Evolutionary conservation across 306 rosid genomes (phyloP).

Genomic region (Fragaria ananassa): DNA sequence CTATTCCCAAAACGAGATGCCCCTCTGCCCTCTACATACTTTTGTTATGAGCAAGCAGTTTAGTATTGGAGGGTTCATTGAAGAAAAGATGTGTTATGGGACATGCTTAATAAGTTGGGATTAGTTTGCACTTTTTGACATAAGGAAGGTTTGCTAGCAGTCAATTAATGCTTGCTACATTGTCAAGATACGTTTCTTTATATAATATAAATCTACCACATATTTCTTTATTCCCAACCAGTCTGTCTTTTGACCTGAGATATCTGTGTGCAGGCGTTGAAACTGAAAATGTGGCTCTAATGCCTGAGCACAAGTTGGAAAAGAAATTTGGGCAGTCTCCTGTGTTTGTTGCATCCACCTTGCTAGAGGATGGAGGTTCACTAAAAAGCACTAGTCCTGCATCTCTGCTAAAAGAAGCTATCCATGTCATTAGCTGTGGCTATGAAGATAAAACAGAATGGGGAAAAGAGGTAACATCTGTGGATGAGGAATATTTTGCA

Average conservation of each 20-base stretch:
- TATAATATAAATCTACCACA: neutral
- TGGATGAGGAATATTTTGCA: neutral
- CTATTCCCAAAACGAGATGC: neutral
- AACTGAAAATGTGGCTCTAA: constrained; percentile 22
- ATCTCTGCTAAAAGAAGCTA: constrained; percentile 62
- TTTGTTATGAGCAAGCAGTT: neutral
- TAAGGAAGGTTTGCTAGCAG: neutral
- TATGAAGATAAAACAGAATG: constrained; percentile 78
- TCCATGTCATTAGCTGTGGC: constrained; percentile 74
- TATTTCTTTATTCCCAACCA: neutral
- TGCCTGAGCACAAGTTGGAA: constrained; percentile 35
- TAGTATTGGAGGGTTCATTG: neutral
- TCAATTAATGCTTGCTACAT: neutral
- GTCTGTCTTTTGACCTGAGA: constrained; percentile 13
- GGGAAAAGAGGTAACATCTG: constrained; percentile 68
- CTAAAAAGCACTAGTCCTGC: constrained; percentile 40
- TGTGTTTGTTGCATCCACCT: constrained; percentile 52
- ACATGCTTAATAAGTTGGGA: neutral
- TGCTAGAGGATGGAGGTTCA: constrained; percentile 46
- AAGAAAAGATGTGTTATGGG: neutral
- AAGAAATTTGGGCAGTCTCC: constrained; percentile 74
- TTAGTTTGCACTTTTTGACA: neutral
- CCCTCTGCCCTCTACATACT: neutral
- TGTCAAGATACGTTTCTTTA: neutral
- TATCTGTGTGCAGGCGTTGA: constrained; percentile 31